Base-by-base conservation (phyloP, 163 green algal species). In the Scenedesmus sp. region DNA sequence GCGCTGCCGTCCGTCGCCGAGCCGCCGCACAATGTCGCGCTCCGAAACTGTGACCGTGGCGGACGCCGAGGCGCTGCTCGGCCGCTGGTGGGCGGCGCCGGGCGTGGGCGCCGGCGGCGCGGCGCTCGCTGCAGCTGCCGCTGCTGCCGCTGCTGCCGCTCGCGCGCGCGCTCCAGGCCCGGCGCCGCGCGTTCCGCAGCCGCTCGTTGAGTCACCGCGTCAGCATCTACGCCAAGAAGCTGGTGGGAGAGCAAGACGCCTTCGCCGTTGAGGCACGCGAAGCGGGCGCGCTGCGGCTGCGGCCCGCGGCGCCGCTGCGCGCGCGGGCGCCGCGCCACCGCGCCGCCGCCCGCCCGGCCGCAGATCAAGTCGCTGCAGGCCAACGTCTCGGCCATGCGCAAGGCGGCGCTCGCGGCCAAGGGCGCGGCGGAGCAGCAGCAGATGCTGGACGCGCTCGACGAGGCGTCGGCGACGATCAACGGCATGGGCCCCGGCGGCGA, bases 281-380 rank as follows among this genome's bases (percentile, higher is more conserved):
- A 13, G 29, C 31, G 7, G 20, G 17, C 26, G 11, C 18, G 48
- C 17, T 57, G n/a, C n/a, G n/a, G n/a, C 48, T 57, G 48, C 15
- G 48, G 48, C 18, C 48, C 48, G 17, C 18, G 48, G 48, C 48
- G 48, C 15, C n/a, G n/a, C n/a, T n/a, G n/a, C n/a, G n/a, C n/a
- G n/a, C n/a, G n/a, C n/a, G n/a, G n/a, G n/a, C n/a, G n/a, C n/a
- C n/a, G n/a, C n/a, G n/a, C n/a, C n/a, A n/a, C n/a, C n/a, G n/a
- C n/a, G n/a, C n/a, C n/a, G n/a, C n/a, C n/a, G n/a, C n/a, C n/a
- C 39, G 10, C 39, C 6, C 39, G 39, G 39, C 34, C 45, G 34
- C 54, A 78, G 72, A 56, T 80, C 36, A 80, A 80, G 60, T 80
- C 72, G 11, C 48, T 80, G 60, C 72, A 73, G 28, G 72, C 72